Base-by-base conservation (phyloP, 345 rosid species). In the Sapria himalayana region DNA sequence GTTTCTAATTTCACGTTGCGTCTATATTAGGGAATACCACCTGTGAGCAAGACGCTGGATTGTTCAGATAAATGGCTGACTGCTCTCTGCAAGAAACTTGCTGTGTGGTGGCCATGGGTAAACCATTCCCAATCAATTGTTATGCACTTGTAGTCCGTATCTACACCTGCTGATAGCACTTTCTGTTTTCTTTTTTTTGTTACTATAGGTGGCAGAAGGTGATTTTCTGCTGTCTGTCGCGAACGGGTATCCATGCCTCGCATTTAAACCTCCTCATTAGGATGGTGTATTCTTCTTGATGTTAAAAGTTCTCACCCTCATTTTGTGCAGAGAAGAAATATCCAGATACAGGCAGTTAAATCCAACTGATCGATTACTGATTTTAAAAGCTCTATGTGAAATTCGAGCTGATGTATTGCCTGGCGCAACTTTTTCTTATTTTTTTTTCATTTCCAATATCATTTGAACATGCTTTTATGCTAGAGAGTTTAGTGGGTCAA, bases 381-480 rank as follows among this genome's bases (percentile, higher is more conserved):
- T 85, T 36, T 55, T 85, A 3, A 85, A 69, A 60, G 92, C 84
- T 39, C 93, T 85, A 14, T 81, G 93, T 57, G 96, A 85, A 65
- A 57, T 81, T 41, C 78, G 96, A 32, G 72, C 67, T 20, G 67
- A 71, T 35, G 96, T 85, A 78, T 54, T 50, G 3, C 33, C 39
- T 39, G 35, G 4, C 19, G 16, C 46, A 47, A 23, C 10, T 37
- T n/a, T 29, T 8, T 6, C 18, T 44, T 29, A 13, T 15, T 39
- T 43, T 41, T 24, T 14, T 14, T 34, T 45, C 24, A 25, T 24
- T n/a, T n/a, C n/a, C n/a, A n/a, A n/a, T n/a, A n/a, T n/a, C n/a
- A n/a, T n/a, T n/a, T n/a, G n/a, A n/a, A n/a, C n/a, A n/a, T n/a
- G n/a, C n/a, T n/a, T n/a, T n/a, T n/a, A n/a, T n/a, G n/a, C n/a